These are phyloP conservation scores for Lactarius deliciosus DNA, from an alignment of 768 basidiomycete species.

Conservation along the genomic window DNA sequence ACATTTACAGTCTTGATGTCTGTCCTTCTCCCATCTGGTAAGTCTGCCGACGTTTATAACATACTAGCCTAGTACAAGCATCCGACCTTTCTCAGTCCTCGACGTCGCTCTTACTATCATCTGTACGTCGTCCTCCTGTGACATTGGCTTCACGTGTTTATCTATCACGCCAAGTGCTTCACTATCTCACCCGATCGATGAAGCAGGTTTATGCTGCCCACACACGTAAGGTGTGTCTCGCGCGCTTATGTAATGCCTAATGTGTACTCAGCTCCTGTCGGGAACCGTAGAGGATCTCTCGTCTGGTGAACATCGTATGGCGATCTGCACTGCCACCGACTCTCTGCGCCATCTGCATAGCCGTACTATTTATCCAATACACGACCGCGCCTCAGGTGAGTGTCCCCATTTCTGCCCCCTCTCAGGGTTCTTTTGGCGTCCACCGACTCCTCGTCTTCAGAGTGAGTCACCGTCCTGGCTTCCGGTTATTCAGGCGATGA, in stretches of 20 bases:
- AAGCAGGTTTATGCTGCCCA: background rate
- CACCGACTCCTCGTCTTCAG: background rate
- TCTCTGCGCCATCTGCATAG: conserved; percentile 7
- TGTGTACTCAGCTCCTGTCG: background rate
- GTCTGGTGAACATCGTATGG: conserved; percentile 13
- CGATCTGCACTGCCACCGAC: conserved; percentile 20
- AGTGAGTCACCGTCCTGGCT: background rate
- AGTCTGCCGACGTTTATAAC: background rate
- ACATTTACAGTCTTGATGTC: background rate
- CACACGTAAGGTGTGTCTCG: conserved; percentile 11
- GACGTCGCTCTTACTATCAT: background rate
- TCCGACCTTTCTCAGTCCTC: background rate
- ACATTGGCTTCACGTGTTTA: background rate
- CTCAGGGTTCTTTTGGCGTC: background rate
- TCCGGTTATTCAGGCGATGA: background rate
- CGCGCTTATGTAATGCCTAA: background rate
- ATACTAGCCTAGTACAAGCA: no score
- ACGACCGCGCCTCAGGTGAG: background rate
- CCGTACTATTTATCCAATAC: background rate
- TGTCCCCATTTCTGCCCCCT: background rate
- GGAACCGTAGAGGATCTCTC: background rate
- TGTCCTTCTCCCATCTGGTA: background rate
- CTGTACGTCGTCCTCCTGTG: background rate
- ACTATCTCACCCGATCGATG: background rate
- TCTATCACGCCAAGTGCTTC: background rate